Evolutionary conservation across 2,329 filamentous ascomycete genomes (phyloP), one percentile per base, ranked within the genome.

Genomic region (Monosporascus sp.): DNA sequence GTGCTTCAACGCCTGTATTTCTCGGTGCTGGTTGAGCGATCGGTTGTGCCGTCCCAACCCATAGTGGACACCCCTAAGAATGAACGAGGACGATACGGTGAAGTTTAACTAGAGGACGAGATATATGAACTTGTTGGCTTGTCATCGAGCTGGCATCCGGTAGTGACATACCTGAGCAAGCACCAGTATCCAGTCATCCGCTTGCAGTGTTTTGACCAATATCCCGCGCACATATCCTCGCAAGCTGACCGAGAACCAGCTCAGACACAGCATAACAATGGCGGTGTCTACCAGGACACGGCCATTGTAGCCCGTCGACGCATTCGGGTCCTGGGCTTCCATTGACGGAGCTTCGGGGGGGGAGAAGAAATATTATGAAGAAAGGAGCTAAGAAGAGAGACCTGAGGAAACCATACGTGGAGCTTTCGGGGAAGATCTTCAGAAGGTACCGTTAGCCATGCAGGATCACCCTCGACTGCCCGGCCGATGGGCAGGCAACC

Each of bases 181-280:
- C 44, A 80, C 57, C 77, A 81, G 80, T 56, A 80, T 67, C 76
- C 77, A 80, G 67, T 81, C 78, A 63, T 81, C 78, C n/a, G 67
- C 55, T 59, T 76, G 70, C 52, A 79, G 77, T 3, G 62, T 60
- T 41, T 62, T 67, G n/a, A 60, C 65, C 49, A 68, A 51, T 22
- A 57, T 57, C n/a, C 62, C 62, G 36, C 65, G 63, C 15, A 65
- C 64, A 46, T 64, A 67, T 15, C 63, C 63, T 47, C 65, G 58
- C 46, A 68, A 50, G 17, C 55, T 56, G 14, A 68, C 57, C 7
- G 65, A 67, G 9, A 64, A 46, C 64, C 62, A 68, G n/a, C 61
- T 58, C 11, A 74, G 54, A 53, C 59, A 24, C 57, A 74, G 56
- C 67, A 71, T 65, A 63, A 65, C 54, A 71, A 73, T 50, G 69